Percentiles rank a stretch among this genome's conserved stretches.
These are phyloP conservation scores for Calonectria honghensis DNA, from an alignment of 2,329 filamentous ascomycete species.

Conservation along the genomic window DNA sequence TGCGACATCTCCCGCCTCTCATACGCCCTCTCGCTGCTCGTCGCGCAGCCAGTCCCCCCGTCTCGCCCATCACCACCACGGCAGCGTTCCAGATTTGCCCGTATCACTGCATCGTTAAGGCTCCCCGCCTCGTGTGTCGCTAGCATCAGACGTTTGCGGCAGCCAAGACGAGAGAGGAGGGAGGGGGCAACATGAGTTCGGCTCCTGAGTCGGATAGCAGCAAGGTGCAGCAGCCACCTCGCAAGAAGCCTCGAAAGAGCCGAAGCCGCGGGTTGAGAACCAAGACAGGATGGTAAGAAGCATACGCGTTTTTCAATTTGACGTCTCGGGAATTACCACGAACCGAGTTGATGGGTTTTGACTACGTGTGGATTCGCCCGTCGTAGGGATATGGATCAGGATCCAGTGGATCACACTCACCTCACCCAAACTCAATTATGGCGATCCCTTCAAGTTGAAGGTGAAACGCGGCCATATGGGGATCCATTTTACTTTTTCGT, in stretches of 20 bases:
- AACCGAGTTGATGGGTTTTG: slow-evolving; percentile 21
- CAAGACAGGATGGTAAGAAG: slow-evolving; percentile 37
- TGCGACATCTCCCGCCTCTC: slow-evolving; percentile 17
- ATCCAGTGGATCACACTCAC: slow-evolving; percentile 23
- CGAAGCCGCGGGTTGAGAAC: slow-evolving; percentile 37
- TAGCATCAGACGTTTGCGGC: background rate
- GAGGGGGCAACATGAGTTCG: slow-evolving; percentile 27
- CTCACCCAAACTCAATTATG: slow-evolving; percentile 12
- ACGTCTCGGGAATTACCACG: background rate
- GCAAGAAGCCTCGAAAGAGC: slow-evolving; percentile 37
- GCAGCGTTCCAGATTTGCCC: slow-evolving; percentile 4
- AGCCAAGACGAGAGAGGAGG: slow-evolving; percentile 17
- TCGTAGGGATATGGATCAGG: slow-evolving; percentile 14
- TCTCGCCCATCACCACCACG: slow-evolving; percentile 18
- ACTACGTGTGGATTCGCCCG: slow-evolving; percentile 1
- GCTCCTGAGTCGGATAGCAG: slow-evolving; percentile 21
- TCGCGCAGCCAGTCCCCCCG: slow-evolving; percentile 8
- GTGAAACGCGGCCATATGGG: slow-evolving; percentile 4
- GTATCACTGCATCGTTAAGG: slow-evolving; percentile 6
- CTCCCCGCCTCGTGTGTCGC: slow-evolving; percentile 28
- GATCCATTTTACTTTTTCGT: slow-evolving; percentile 17
- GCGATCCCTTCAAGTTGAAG: slow-evolving; percentile 23
- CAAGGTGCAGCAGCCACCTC: slow-evolving; percentile 23
- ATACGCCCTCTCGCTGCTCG: background rate
- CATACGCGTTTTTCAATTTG: background rate